Base-by-base conservation (phyloP, 352 stramenopile species). In the Elongisporangium undulatum region DNA sequence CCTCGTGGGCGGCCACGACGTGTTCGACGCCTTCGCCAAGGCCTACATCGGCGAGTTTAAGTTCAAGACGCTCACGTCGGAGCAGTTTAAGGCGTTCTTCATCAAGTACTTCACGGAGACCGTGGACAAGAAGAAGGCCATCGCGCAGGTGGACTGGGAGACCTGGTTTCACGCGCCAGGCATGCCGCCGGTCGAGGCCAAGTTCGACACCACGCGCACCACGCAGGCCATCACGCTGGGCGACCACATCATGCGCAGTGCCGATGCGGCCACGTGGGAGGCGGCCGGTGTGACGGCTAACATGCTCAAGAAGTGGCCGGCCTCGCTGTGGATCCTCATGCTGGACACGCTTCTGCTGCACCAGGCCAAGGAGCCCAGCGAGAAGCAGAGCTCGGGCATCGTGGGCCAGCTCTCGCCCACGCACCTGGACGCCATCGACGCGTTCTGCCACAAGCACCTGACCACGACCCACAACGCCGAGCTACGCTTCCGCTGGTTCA, bases 111-210 rank as follows among this genome's bases (percentile, higher is more conserved):
- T 98, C 66, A 69, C 73, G 9, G 39, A 65, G 55, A 67, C 39
- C 0, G 49, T 69, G 10, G 61, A 74, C 12, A 73, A 79, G 45
- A 39, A 49, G 8, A 59, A 64, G 3, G 70, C 71, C 34, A 64
- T 96, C 17, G 51, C 65, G 19, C 63, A 74, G 51, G 88, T 99
- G 58, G 92, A 98, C 67, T 99, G 96, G 95, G 69, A 98, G 55
- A 69, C 63, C 12, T 99, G 95, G 96, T 94, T 97, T 50, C 67
- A 97, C 66, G 66, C 71, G 56, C 78, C 90, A 22, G 94, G 92
- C 4, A 97, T 98, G 90, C 89, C 89, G 22, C 80, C 82, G 3
- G 73, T 91, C n/a, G 72, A 77, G 2, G 85, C 87, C 23, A 77
- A 79, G 51, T 97, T 98, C 66, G 92, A 98, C 75, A 88, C 82